Percentiles rank a stretch among this genome's conserved stretches.
These are phyloP conservation scores for Exophiala sideris DNA, from an alignment of 2,329 filamentous ascomycete genomes.

Conservation along the genomic window DNA sequence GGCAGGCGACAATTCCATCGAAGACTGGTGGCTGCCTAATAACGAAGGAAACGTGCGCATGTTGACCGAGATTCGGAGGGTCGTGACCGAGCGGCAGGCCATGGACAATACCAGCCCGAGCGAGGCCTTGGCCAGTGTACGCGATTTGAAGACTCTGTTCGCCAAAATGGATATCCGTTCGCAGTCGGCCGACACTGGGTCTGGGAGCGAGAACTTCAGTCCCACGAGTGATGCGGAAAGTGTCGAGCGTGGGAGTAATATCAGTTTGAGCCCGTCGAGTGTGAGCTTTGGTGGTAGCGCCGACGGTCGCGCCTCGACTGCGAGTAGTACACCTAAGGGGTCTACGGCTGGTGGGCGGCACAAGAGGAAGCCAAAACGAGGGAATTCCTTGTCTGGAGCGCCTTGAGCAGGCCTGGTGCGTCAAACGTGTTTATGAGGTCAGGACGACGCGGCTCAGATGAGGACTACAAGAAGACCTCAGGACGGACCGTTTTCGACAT, in stretches of 20 bases:
- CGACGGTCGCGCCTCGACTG: neutral
- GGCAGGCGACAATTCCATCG: constrained; percentile 54
- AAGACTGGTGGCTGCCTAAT: constrained; percentile 86
- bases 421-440: too few species aligned
- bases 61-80: constrained; percentile 71
- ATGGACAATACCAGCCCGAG: constrained; percentile 39
- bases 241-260: constrained; percentile 13
- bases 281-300: constrained; percentile 7
- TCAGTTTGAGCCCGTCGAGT: constrained; percentile 20
- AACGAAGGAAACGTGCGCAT: constrained; percentile 71
- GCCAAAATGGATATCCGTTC: constrained; percentile 57
- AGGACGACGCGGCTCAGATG: too few species aligned
- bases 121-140: constrained; percentile 49
- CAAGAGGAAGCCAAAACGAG: constrained; percentile 1
- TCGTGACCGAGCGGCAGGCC: constrained; percentile 68
- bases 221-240: constrained; percentile 13
- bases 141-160: constrained; percentile 73
- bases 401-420: too few species aligned
- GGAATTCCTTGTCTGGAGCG: constrained; percentile 4
- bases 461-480: too few species aligned
- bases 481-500: neutral
- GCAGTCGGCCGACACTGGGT: constrained; percentile 23
- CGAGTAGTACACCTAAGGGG: too few species aligned
- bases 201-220: constrained; percentile 7
- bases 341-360: neutral